Conservation (phyloP, 495 filamentous ascomycete species). For the Aspergillus cristatus region DNA sequence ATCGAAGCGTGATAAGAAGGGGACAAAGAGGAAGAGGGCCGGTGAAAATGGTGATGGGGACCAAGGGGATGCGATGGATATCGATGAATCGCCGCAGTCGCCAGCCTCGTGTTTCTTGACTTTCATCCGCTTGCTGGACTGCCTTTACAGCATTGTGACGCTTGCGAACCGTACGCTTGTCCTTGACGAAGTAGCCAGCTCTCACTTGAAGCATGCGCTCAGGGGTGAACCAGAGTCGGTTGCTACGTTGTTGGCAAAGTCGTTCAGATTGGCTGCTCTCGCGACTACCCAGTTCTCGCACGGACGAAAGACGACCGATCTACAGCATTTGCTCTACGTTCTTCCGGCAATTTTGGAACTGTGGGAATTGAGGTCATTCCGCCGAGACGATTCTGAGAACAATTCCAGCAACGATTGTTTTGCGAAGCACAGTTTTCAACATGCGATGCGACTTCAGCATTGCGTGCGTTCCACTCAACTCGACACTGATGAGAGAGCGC, state of each 20-base stretch:
- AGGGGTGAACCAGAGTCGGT: constrained; percentile 37
- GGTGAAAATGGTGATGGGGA: constrained; percentile 16
- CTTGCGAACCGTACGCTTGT: constrained; percentile 18
- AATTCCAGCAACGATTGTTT: constrained; percentile 36
- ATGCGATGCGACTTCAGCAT: constrained; percentile 29
- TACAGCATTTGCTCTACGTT: constrained; percentile 33
- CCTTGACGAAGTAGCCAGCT: constrained; percentile 32
- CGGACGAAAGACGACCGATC: constrained; percentile 26
- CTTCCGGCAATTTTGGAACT: constrained; percentile 30
- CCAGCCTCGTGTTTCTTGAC: constrained; percentile 31
- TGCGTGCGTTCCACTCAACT: constrained; percentile 23
- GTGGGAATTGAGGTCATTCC: constrained; percentile 37
- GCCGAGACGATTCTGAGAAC: constrained; percentile 28
- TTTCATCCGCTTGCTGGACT: constrained; percentile 31
- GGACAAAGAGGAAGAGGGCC: constrained; percentile 36
- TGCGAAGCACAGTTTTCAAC: constrained; percentile 29
- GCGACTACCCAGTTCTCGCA: constrained; percentile 25
- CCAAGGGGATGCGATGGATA: constrained; percentile 26
- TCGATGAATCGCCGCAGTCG: constrained; percentile 27
- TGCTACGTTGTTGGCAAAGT: constrained; percentile 35
- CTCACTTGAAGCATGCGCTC: constrained; percentile 44
- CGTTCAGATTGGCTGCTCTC: constrained; percentile 27
- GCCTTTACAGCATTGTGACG: constrained; percentile 24
- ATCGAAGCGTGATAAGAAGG: constrained; percentile 27
- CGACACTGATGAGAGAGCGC: constrained; percentile 29